Conservation (phyloP, 345 rosid genomes). For the Geranium brycei region DNA sequence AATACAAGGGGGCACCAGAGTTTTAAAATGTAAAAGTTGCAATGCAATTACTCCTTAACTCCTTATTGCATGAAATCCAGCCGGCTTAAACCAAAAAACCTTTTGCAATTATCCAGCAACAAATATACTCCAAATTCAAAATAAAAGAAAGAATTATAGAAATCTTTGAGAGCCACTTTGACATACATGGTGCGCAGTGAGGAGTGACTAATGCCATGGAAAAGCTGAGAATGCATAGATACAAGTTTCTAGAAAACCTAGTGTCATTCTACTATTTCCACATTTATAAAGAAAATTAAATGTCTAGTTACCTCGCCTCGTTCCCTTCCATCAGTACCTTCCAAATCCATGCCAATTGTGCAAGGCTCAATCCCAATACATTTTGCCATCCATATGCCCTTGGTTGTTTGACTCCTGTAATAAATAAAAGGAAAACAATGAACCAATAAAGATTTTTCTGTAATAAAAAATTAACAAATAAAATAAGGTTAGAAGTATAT, state of each 20-base stretch:
- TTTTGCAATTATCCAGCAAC: too few relatives aligned
- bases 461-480: conserved; percentile 4
- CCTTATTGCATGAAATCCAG: too few relatives aligned
- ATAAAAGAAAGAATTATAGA: too few relatives aligned
- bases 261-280: background rate
- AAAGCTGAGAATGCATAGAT: background rate
- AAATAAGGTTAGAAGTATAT: conserved; percentile 6
- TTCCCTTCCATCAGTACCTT: conserved; percentile 94
- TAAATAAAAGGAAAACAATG: conserved; percentile 5
- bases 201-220: background rate
- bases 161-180: too few relatives aligned
- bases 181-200: background rate
- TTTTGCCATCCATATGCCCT: conserved; percentile 81
- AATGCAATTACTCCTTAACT: too few relatives aligned
- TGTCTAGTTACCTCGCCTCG: conserved; percentile 56
- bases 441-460: conserved; percentile 1
- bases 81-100: too few relatives aligned
- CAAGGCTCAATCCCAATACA: conserved; percentile 73
- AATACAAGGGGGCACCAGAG: too few relatives aligned
- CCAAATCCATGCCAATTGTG: conserved; percentile 83
- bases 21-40: too few relatives aligned
- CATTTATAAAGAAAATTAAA: background rate
- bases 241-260: background rate
- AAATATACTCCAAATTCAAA: too few relatives aligned
- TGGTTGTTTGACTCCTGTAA: conserved; percentile 74